Evolutionary conservation across 1,139 yeast species (phyloP).

Genomic region (Saccharomyces hybrid): DNA sequence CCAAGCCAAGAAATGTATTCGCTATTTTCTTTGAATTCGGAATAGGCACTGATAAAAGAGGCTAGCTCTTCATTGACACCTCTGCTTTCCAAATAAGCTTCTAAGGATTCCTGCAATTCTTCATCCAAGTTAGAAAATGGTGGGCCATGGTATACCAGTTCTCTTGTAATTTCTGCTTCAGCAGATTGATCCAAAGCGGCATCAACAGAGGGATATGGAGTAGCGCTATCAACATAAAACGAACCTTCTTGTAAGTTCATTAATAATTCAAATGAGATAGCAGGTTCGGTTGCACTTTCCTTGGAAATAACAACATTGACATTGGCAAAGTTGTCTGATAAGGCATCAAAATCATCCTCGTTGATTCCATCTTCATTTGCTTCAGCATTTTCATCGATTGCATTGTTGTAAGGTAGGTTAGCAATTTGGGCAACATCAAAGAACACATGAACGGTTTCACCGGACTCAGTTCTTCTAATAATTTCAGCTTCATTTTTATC

Average conservation of each 20-base stretch:
- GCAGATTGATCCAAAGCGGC: slow-evolving; percentile 53
- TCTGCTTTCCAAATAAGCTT: slow-evolving; percentile 63
- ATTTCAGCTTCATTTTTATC: slow-evolving; percentile 70
- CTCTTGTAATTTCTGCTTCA: slow-evolving; percentile 60
- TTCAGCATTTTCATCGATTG: slow-evolving; percentile 35
- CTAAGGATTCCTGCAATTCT: slow-evolving; percentile 70
- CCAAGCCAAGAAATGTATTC: slow-evolving; percentile 80
- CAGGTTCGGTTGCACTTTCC: slow-evolving; percentile 44
- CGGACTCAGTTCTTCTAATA: slow-evolving; percentile 48
- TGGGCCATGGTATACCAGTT: slow-evolving; percentile 80
- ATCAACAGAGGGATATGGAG: slow-evolving; percentile 54
- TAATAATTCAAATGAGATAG: slow-evolving; percentile 65
- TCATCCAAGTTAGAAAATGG: slow-evolving; percentile 83
- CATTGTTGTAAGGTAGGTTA: slow-evolving; percentile 38
- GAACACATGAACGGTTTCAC: slow-evolving; percentile 65
- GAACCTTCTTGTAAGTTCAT: slow-evolving; percentile 59
- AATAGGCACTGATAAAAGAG: slow-evolving; percentile 66
- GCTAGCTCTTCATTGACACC: slow-evolving; percentile 73
- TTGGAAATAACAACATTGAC: slow-evolving; percentile 74
- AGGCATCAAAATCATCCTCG: slow-evolving; percentile 43
- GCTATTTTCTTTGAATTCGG: slow-evolving; percentile 76
- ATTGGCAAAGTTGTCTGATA: slow-evolving; percentile 58
- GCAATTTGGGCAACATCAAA: slow-evolving; percentile 81
- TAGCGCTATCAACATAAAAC: slow-evolving; percentile 64
- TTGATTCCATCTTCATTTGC: slow-evolving; percentile 32